A percentile compares a stretch with the other conserved stretches of the same genome.
Conservation (phyloP, 148 eudicot genomes). For the Cornus florida region DNA sequence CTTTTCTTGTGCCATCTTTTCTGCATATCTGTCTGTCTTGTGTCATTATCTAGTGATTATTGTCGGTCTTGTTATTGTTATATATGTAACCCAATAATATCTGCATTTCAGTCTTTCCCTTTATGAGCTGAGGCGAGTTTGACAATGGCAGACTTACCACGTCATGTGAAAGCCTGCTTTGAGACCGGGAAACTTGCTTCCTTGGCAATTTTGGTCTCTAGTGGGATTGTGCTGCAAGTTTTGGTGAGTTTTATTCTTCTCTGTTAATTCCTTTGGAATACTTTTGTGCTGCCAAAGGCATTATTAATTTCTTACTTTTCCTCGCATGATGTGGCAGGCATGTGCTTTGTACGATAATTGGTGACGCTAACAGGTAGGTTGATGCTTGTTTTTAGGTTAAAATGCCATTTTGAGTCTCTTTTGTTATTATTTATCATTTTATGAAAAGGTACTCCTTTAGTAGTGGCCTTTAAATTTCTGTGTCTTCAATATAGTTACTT, state of each 20-base stretch:
- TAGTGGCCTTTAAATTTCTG: too few species aligned
- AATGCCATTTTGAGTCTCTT: not conserved
- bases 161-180: constrained; percentile 58
- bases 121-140: constrained; percentile 33
- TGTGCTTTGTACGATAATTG: constrained; percentile 93
- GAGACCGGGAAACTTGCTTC: constrained; percentile 77
- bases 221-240: constrained; percentile 77
- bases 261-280: not conserved
- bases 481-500: too few species aligned
- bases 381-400: not conserved
- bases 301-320: constrained; percentile 2
- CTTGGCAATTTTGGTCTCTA: constrained; percentile 72
- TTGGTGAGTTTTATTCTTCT: constrained; percentile 44
- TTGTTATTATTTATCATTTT: too few species aligned
- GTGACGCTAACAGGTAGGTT: constrained; percentile 90
- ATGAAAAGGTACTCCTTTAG: too few species aligned
- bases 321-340: constrained; percentile 55
- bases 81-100: constrained; percentile 1
- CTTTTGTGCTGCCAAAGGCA: not conserved
- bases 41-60: not conserved
- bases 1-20: not conserved
- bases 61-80: not conserved
- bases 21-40: constrained; percentile 8
- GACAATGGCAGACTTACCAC: constrained; percentile 70
- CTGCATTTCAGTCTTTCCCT: constrained; percentile 9